A percentile compares a stretch with the other conserved stretches of the same genome.
Conservation (phyloP, 805 yeast species). For the Candida hungchunana region DNA sequence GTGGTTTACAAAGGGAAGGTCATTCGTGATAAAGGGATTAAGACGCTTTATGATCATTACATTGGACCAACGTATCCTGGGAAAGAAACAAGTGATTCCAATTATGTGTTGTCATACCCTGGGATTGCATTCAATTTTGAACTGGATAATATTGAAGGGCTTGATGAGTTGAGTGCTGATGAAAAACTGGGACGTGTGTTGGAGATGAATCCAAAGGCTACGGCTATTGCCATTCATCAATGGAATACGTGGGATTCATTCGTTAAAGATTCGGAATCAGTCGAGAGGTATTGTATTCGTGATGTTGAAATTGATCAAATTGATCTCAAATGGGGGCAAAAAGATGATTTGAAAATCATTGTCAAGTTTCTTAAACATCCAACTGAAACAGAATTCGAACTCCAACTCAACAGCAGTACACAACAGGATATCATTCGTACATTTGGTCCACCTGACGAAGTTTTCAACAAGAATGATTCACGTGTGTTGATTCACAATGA, state of each 20-base stretch:
- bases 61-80: slow-evolving; percentile 68
- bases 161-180: slow-evolving; percentile 17
- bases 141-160: background rate
- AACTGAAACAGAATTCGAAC: slow-evolving; percentile 11
- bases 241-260: slow-evolving; percentile 5
- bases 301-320: slow-evolving; percentile 1
- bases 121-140: slow-evolving; percentile 51
- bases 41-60: slow-evolving; percentile 46
- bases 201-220: slow-evolving; percentile 10
- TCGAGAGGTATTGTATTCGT: background rate
- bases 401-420: slow-evolving; percentile 39
- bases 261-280: background rate
- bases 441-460: slow-evolving; percentile 57
- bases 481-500: slow-evolving; percentile 38
- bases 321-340: slow-evolving; percentile 12
- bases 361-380: slow-evolving; percentile 25
- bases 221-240: slow-evolving; percentile 16
- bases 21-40: slow-evolving; percentile 30
- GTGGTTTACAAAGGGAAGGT: slow-evolving; percentile 14
- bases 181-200: slow-evolving; percentile 6
- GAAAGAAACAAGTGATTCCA: slow-evolving; percentile 23
- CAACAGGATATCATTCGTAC: slow-evolving; percentile 44
- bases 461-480: slow-evolving; percentile 40
- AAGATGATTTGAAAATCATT: slow-evolving; percentile 2
- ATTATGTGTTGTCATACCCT: slow-evolving; percentile 43